Evolutionary conservation across 306 rosid genomes (phyloP).

Genomic region (Echinosophora koreensis): DNA sequence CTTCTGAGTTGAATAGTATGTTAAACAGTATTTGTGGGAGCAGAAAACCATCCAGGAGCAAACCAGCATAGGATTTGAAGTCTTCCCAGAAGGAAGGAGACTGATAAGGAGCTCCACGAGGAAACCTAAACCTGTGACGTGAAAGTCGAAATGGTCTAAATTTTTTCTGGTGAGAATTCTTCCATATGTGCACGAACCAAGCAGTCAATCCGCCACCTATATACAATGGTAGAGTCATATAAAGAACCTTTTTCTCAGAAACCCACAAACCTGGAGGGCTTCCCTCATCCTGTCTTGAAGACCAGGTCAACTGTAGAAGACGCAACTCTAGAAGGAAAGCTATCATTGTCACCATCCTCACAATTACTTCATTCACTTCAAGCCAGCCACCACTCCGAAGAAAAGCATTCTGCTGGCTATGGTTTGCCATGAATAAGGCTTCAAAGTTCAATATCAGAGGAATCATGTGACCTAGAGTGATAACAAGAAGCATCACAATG

Average conservation of each 20-base stretch:
- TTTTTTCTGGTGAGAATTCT: constrained; percentile 48
- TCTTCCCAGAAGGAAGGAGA: constrained; percentile 69
- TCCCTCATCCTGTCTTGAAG: constrained; percentile 67
- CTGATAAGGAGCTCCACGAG: constrained; percentile 42
- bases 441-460: constrained; percentile 84
- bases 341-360: constrained; percentile 81
- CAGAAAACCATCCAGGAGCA: constrained; percentile 80
- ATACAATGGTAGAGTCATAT: constrained; percentile 69
- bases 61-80: constrained; percentile 73
- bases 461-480: constrained; percentile 81
- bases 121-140: constrained; percentile 48
- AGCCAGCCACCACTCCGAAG: constrained; percentile 85
- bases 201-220: constrained; percentile 63
- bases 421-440: constrained; percentile 68
- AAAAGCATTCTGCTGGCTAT: constrained; percentile 58
- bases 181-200: constrained; percentile 63
- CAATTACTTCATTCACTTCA: constrained; percentile 78
- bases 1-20: constrained; percentile 60
- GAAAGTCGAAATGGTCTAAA: constrained; percentile 51
- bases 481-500: constrained; percentile 69
- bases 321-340: constrained; percentile 81
- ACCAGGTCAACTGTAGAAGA: constrained; percentile 83
- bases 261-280: constrained; percentile 59
- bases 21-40: constrained; percentile 81
- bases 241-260: constrained; percentile 73